These are phyloP conservation scores for Erodium moschatum DNA, from an alignment of 441 rosid genomes.

Conservation along the genomic window DNA sequence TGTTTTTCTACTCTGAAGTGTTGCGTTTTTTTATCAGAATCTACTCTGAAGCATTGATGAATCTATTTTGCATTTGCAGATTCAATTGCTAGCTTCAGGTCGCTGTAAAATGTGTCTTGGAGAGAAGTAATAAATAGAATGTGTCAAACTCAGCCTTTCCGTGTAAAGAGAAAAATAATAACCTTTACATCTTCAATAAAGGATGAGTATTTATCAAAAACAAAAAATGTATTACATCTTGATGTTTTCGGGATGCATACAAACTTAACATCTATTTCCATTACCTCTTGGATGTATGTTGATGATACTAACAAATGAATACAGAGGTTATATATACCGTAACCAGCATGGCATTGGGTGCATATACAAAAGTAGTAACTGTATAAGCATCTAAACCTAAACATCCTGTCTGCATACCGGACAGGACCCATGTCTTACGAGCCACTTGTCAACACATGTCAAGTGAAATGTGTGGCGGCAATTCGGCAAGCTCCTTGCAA, in stretches of 20 bases:
- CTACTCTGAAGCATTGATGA: not conserved
- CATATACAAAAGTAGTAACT: conserved; percentile 8
- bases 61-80: not conserved
- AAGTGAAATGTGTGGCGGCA: conserved; percentile 69
- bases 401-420: conserved; percentile 61
- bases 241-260: not conserved
- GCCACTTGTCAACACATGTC: conserved; percentile 79
- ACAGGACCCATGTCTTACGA: conserved; percentile 61
- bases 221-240: too few relatives aligned
- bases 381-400: conserved; percentile 13
- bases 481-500: conserved; percentile 54
- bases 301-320: not conserved
- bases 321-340: conserved; percentile 4
- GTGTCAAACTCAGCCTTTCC: not conserved
- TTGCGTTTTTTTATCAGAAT: too few relatives aligned
- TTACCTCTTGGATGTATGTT: not conserved
- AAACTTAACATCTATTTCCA: not conserved
- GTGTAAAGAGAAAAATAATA: not conserved
- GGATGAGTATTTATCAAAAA: too few relatives aligned
- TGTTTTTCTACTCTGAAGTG: not conserved
- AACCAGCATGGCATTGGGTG: conserved; percentile 1
- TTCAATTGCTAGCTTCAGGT: not conserved
- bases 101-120: not conserved
- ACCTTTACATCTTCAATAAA: too few relatives aligned
- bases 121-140: not conserved